Evolutionary conservation across 2,329 filamentous ascomycete species (phyloP).

Genomic region (Colletotrichum acutatum): DNA sequence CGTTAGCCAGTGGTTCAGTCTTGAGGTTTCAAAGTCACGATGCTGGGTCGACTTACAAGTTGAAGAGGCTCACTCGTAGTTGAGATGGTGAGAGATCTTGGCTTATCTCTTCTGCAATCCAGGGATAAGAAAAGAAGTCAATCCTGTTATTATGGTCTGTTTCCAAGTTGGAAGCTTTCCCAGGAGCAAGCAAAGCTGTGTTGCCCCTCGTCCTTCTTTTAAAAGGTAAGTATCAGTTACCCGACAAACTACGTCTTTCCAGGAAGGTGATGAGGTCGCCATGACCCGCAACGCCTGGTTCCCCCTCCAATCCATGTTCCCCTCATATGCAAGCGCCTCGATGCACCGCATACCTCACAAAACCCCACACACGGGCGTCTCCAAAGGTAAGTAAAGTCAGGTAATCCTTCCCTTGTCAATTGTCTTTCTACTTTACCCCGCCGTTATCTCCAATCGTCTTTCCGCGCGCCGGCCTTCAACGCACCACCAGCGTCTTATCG

Average conservation of each 20-base stretch:
- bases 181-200: neutral
- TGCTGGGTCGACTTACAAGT: conserved; percentile 2
- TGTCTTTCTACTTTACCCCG: conserved; percentile 34
- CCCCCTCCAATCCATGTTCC: conserved; percentile 16
- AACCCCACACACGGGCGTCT: conserved; percentile 29
- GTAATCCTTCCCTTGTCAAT: conserved; percentile 6
- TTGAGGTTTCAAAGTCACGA: neutral
- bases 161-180: neutral
- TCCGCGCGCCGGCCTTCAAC: neutral
- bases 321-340: conserved; percentile 8
- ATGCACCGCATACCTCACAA: neutral
- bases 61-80: conserved; percentile 2
- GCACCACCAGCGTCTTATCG: conserved; percentile 12
- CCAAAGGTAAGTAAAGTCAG: neutral
- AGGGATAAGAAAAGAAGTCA: neutral
- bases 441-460: conserved; percentile 29
- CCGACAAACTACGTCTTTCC: conserved; percentile 25
- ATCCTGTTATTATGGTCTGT: neutral
- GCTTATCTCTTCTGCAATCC: neutral
- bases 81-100: neutral
- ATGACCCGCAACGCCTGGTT: conserved; percentile 15
- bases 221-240: conserved; percentile 23
- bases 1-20: neutral
- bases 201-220: conserved; percentile 3
- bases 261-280: conserved; percentile 35